phyloP scores from a whole-genome alignment of 2,329 filamentous ascomycete genomes.

The Cladosporium sp. region DNA sequence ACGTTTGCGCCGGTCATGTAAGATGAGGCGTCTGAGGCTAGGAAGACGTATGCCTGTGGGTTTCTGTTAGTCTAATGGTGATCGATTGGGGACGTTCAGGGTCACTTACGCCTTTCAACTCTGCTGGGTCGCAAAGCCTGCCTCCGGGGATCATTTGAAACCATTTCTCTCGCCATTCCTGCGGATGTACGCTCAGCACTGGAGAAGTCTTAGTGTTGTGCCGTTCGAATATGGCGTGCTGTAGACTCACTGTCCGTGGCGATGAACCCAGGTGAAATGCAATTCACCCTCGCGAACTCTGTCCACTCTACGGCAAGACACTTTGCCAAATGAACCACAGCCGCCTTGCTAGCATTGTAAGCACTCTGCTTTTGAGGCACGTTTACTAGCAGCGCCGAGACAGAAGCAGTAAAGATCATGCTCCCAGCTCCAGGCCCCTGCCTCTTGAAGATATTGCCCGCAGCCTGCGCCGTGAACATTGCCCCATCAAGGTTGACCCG shows the following conservation, averaged over 20 bases:
- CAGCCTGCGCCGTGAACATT: constrained; percentile 77
- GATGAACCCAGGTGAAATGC: constrained; percentile 75
- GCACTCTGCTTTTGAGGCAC: constrained; percentile 72
- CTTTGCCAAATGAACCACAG: constrained; percentile 54
- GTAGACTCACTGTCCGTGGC: constrained; percentile 57
- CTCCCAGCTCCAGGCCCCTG: constrained; percentile 68
- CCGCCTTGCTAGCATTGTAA: constrained; percentile 38
- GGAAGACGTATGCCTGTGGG: constrained; percentile 66
- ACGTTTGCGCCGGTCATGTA: constrained; percentile 69
- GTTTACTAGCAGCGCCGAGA: constrained; percentile 77
- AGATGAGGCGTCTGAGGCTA: constrained; percentile 76
- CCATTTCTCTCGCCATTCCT: constrained; percentile 71
- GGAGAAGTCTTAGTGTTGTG: not conserved
- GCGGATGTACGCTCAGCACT: constrained; percentile 62
- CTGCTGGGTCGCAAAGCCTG: constrained; percentile 68
- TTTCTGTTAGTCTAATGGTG: not conserved
- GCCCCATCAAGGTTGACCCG: constrained; percentile 90
- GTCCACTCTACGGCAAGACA: constrained; percentile 76
- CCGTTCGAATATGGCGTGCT: not conserved
- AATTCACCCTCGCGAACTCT: constrained; percentile 71
- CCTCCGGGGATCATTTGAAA: constrained; percentile 68
- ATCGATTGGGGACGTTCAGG: not conserved
- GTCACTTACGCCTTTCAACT: constrained; percentile 66
- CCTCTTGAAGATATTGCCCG: constrained; percentile 83
- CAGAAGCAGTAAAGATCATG: constrained; percentile 86